Evolutionary conservation across 495 filamentous ascomycete species (phyloP).

Genomic region (Podospora australis): DNA sequence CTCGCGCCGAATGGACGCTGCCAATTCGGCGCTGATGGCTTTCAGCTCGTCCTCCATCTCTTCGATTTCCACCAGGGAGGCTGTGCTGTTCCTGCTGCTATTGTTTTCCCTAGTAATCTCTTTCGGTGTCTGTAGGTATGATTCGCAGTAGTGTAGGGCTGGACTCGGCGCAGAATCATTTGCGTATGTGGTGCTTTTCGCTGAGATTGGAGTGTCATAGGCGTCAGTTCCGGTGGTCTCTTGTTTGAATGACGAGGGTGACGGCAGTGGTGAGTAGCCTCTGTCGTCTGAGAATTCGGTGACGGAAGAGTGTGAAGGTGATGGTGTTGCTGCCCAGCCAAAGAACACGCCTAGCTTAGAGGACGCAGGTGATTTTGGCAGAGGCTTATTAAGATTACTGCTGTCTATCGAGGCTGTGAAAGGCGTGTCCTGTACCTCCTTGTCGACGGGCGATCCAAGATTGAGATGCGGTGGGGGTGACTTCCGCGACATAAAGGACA

Average conservation of each 20-base stretch:
- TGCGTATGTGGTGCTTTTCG: conserved; percentile 23
- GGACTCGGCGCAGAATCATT: conserved; percentile 27
- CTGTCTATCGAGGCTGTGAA: conserved; percentile 8
- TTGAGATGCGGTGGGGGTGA: conserved; percentile 45
- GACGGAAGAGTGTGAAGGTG: conserved; percentile 25
- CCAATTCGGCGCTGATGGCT: conserved; percentile 86
- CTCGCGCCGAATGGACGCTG: conserved; percentile 85
- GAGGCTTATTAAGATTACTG: conserved; percentile 41
- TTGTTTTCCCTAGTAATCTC: no score
- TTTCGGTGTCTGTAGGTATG: conserved; percentile 41
- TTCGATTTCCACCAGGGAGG: conserved; percentile 43
- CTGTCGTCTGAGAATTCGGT: conserved; percentile 44
- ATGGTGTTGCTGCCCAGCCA: conserved; percentile 45
- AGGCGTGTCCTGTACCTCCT: conserved; percentile 20
- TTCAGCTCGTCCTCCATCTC: conserved; percentile 92
- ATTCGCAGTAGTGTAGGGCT: conserved; percentile 37
- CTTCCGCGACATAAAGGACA: conserved; percentile 40
- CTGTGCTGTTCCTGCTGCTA: no score
- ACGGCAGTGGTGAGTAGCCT: conserved; percentile 44
- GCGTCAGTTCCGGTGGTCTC: conserved; percentile 22
- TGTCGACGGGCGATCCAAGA: conserved; percentile 28
- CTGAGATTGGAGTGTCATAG: conserved; percentile 36
- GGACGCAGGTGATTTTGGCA: conserved; percentile 46
- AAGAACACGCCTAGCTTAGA: conserved; percentile 49
- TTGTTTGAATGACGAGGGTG: conserved; percentile 36